phyloP scores from a whole-genome alignment of 1,284 basidiomycete genomes.

The Xanthoconium separans region DNA sequence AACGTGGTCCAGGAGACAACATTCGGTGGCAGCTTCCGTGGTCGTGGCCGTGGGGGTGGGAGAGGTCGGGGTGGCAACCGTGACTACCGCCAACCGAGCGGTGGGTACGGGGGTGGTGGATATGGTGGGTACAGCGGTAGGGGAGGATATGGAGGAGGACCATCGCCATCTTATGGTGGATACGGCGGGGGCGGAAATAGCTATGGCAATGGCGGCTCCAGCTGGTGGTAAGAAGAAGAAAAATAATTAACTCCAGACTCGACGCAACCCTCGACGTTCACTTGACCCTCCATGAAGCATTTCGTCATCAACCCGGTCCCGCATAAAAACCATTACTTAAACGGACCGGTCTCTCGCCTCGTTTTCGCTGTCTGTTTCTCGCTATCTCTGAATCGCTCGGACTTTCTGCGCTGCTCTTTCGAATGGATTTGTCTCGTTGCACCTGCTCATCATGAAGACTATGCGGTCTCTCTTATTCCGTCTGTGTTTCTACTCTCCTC shows the following conservation, averaged over 20 bases:
- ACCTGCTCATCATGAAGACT: constrained; percentile 54
- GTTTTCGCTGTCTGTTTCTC: constrained; percentile 29
- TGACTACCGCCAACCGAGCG: constrained; percentile 49
- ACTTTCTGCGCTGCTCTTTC: constrained; percentile 60
- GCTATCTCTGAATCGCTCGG: constrained; percentile 30
- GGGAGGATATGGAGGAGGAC: constrained; percentile 35
- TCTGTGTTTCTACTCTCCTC: constrained; percentile 40
- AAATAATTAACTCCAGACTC: constrained; percentile 3
- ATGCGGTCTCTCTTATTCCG: constrained; percentile 49
- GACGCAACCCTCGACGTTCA: constrained; percentile 12
- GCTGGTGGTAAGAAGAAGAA: constrained; percentile 45
- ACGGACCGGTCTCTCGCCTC: constrained; percentile 13
- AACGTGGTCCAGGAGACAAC: constrained; percentile 81
- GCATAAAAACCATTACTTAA: constrained; percentile 27
- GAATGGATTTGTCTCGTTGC: constrained; percentile 60
- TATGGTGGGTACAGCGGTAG: constrained; percentile 40
- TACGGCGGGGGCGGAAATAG: constrained; percentile 41
- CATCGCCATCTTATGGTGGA: constrained; percentile 37
- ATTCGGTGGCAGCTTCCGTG: constrained; percentile 56
- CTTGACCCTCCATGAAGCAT: constrained; percentile 14
- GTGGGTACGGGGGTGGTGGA: constrained; percentile 35
- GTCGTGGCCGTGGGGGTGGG: constrained; percentile 54
- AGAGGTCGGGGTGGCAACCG: constrained; percentile 54
- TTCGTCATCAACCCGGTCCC: constrained; percentile 17
- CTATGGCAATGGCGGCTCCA: constrained; percentile 36